Conservation (phyloP, 1,284 basidiomycete species). For the Earliella scabrosa region DNA sequence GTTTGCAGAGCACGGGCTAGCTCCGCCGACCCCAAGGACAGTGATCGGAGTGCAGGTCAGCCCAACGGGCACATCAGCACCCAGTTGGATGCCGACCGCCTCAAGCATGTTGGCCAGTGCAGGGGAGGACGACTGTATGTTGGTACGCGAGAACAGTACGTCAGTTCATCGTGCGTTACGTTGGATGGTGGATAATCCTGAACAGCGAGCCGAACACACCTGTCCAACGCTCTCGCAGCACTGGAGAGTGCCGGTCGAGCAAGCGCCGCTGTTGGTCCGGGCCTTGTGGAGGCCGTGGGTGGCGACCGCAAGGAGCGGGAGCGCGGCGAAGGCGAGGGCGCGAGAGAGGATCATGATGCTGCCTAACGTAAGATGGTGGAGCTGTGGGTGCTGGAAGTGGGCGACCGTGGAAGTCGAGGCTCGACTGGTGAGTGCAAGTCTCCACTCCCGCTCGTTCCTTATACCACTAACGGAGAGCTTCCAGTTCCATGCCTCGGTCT, state of each 20-base stretch:
- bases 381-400: not conserved
- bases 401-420: too few relatives aligned
- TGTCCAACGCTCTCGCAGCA: constrained; percentile 27
- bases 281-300: constrained; percentile 16
- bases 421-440: not conserved
- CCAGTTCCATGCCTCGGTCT: not conserved
- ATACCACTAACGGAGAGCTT: not conserved
- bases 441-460: not conserved
- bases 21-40: constrained; percentile 29
- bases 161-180: not conserved
- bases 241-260: constrained; percentile 31
- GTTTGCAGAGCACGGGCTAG: constrained; percentile 19
- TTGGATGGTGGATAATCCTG: too few relatives aligned
- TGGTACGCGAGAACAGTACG: too few relatives aligned
- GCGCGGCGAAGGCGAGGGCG: constrained; percentile 6
- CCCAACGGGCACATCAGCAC: constrained; percentile 30
- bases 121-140: constrained; percentile 15
- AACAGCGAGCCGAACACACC: not conserved
- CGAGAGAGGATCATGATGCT: constrained; percentile 17
- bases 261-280: constrained; percentile 9
- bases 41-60: constrained; percentile 34
- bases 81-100: constrained; percentile 28
- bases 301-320: constrained; percentile 27
- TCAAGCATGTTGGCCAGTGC: constrained; percentile 16
- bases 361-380: not conserved